Conservation (phyloP, 257 asterid species). For the Jaltomata sinuosa region DNA sequence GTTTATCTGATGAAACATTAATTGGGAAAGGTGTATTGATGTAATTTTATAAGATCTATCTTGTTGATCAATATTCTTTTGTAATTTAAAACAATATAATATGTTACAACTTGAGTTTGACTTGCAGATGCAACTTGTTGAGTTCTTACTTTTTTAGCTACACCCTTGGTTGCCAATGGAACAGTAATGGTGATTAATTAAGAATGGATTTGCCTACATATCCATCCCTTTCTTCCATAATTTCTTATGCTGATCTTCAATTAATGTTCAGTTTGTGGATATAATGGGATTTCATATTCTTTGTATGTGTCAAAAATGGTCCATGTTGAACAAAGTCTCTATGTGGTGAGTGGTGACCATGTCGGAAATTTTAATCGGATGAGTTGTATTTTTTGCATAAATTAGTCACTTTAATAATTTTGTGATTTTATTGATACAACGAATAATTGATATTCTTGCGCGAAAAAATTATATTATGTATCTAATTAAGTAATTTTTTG, state of each 20-base stretch:
- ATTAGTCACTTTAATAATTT: no score
- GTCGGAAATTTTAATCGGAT: not conserved
- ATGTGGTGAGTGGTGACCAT: not conserved
- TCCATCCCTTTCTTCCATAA: not conserved
- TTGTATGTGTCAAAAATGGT: not conserved
- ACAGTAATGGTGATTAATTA: not conserved
- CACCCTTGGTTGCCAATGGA: not conserved
- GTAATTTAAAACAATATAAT: not conserved
- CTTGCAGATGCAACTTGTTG: slow-evolving; percentile 1
- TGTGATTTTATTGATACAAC: not conserved
- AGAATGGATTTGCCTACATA: not conserved
- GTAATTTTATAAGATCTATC: not conserved
- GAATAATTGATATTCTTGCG: no score
- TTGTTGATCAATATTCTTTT: not conserved
- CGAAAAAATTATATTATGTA: no score
- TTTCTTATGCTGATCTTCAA: not conserved
- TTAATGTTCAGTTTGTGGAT: not conserved
- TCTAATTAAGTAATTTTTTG: no score
- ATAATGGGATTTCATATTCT: not conserved
- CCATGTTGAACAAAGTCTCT: not conserved
- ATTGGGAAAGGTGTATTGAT: not conserved
- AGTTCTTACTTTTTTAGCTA: not conserved
- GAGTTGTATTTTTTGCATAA: not conserved
- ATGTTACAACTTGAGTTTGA: slow-evolving; percentile 1
- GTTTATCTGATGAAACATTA: not conserved